Evolutionary conservation across 352 stramenopile species (phyloP).

Genomic region (Phytophthora syringae): DNA sequence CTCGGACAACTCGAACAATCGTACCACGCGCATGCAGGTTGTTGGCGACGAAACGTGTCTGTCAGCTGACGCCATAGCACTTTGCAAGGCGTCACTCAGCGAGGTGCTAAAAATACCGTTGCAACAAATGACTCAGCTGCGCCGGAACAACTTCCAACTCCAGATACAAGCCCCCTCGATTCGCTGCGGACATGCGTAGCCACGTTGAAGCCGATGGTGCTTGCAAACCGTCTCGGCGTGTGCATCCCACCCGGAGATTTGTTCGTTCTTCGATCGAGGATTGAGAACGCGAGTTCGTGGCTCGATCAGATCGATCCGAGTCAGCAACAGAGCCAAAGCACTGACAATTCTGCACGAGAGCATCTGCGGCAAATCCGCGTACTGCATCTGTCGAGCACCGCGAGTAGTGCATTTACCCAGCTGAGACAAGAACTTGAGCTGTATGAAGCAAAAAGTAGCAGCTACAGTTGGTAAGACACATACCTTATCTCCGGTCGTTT

Average conservation of each 20-base stretch:
- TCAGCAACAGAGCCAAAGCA: background rate
- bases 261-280: conserved; percentile 17
- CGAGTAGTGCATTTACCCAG: conserved; percentile 22
- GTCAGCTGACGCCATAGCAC: conserved; percentile 27
- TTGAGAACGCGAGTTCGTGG: conserved; percentile 28
- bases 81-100: conserved; percentile 23
- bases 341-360: conserved; percentile 11
- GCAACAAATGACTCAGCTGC: background rate
- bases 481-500: conserved; percentile 25
- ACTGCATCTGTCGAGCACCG: conserved; percentile 27
- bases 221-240: conserved; percentile 22
- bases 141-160: background rate
- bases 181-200: conserved; percentile 16
- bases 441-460: conserved; percentile 8
- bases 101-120: background rate
- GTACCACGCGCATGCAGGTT: conserved; percentile 21
- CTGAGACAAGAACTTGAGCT: conserved; percentile 26
- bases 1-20: conserved; percentile 32
- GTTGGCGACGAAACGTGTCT: conserved; percentile 38
- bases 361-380: conserved; percentile 29
- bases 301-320: conserved; percentile 19
- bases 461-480: conserved; percentile 1
- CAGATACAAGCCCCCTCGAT: conserved; percentile 9
- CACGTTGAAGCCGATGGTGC: conserved; percentile 22
- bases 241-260: conserved; percentile 32